A percentile compares a stretch with the other conserved stretches of the same genome.
These are phyloP conservation scores for Ensete glaucum DNA, from an alignment of 176 grass and related monocot genomes.

Conservation along the genomic window DNA sequence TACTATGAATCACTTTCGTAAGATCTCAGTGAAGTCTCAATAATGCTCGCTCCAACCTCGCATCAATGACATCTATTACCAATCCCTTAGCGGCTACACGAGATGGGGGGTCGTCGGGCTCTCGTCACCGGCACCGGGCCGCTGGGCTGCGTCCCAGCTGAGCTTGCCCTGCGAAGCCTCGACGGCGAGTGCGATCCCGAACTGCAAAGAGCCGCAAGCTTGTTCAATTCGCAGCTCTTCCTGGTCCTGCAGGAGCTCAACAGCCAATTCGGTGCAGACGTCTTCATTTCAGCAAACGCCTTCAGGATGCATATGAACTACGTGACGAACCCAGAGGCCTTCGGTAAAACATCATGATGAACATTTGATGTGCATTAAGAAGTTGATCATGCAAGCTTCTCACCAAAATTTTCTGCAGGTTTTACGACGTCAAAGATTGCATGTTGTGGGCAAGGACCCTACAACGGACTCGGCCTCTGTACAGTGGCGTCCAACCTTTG, in stretches of 20 bases:
- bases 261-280: constrained; percentile 31
- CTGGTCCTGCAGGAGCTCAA: constrained; percentile 49
- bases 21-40: too few species aligned
- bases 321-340: constrained; percentile 56
- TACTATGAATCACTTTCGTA: too few species aligned
- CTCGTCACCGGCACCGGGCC: constrained; percentile 92
- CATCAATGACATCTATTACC: too few species aligned
- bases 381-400: neutral
- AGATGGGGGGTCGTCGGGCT: constrained; percentile 50
- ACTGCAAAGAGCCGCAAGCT: constrained; percentile 50
- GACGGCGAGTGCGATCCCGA: constrained; percentile 52
- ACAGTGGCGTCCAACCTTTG: constrained; percentile 74
- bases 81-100: constrained; percentile 42
- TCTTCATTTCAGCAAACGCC: constrained; percentile 74
- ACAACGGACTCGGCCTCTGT: constrained; percentile 83
- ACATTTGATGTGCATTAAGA: too few species aligned
- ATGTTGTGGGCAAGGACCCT: constrained; percentile 88
- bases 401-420: constrained; percentile 26
- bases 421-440: constrained; percentile 74
- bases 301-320: constrained; percentile 64
- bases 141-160: constrained; percentile 79
- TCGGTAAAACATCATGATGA: constrained; percentile 36
- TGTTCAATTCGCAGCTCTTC: constrained; percentile 88
- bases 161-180: constrained; percentile 64
- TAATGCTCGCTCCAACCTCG: too few species aligned